These are phyloP conservation scores for Lepiota venenata DNA, from an alignment of 768 basidiomycete genomes.

Conservation along the genomic window DNA sequence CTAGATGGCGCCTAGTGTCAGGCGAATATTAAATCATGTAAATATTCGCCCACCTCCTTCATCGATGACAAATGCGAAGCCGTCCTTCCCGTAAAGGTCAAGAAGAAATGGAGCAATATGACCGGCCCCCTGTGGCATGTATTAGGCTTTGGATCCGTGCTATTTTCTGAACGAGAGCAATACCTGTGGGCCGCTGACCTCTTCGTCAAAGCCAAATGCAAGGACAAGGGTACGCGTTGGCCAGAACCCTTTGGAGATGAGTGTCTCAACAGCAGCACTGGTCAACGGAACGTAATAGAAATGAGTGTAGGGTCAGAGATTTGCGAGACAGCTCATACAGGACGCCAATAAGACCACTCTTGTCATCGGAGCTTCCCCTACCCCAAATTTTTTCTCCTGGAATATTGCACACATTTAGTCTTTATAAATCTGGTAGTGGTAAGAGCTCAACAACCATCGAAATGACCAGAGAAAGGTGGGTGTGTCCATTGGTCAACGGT, in stretches of 20 bases:
- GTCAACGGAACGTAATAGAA: background rate
- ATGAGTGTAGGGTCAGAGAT: background rate
- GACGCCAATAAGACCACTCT: conserved; percentile 67
- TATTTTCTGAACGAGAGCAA: background rate
- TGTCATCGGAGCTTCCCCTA: conserved; percentile 72
- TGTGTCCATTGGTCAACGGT: conserved; percentile 56
- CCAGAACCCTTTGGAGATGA: conserved; percentile 58
- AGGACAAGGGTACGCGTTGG: conserved; percentile 63
- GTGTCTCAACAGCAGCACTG: conserved; percentile 57
- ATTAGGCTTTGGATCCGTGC: background rate
- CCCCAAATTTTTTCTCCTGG: conserved; percentile 64
- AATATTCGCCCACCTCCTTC: conserved; percentile 66
- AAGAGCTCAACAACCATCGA: conserved; percentile 39
- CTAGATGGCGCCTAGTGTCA: conserved; percentile 18
- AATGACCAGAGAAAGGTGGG: conserved; percentile 62
- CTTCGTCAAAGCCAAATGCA: conserved; percentile 77
- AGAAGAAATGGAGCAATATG: conserved; percentile 45
- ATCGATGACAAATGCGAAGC: conserved; percentile 79
- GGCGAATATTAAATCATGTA: background rate
- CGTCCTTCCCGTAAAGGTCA: conserved; percentile 63
- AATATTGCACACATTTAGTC: background rate
- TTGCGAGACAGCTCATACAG: conserved; percentile 35
- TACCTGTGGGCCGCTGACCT: conserved; percentile 51
- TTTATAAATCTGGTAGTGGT: background rate
- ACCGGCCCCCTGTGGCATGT: conserved; percentile 46